A percentile compares a stretch with the other conserved stretches of the same genome.
Conservation (phyloP, 331 rosid species). For the Malus hybrid region DNA sequence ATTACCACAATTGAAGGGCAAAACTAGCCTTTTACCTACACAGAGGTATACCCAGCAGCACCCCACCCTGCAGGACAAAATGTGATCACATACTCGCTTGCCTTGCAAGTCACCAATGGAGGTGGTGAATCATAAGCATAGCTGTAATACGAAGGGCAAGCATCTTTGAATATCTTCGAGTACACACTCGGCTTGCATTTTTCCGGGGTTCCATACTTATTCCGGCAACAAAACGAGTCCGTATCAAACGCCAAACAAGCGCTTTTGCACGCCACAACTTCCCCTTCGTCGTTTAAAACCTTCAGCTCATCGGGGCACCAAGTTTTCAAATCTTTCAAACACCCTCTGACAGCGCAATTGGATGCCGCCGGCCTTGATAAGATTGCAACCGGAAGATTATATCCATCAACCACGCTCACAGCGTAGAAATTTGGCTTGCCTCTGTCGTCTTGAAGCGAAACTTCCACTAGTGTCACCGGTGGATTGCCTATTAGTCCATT, state of each 20-base stretch:
- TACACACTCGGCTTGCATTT: constrained; percentile 64
- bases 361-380: constrained; percentile 21
- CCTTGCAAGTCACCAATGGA: constrained; percentile 53
- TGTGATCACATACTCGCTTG: constrained; percentile 44
- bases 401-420: constrained; percentile 86
- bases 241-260: constrained; percentile 69
- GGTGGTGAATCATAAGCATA: constrained; percentile 71
- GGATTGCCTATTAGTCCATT: constrained; percentile 78
- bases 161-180: constrained; percentile 71
- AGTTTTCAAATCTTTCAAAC: constrained; percentile 44
- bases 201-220: constrained; percentile 45
- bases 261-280: constrained; percentile 78
- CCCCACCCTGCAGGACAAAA: constrained; percentile 78
- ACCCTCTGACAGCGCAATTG: constrained; percentile 49
- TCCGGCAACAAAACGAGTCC: constrained; percentile 76
- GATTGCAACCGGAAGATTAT: constrained; percentile 57
- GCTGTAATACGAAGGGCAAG: constrained; percentile 66
- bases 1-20: neutral
- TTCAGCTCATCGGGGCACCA: constrained; percentile 55
- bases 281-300: constrained; percentile 36
- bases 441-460: constrained; percentile 50
- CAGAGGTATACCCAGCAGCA: constrained; percentile 4
- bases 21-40: neutral
- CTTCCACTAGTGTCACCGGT: constrained; percentile 62
- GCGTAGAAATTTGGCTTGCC: constrained; percentile 56